Base-by-base conservation (phyloP, 495 filamentous ascomycete genomes). In the Hyaloscypha bicolor region DNA sequence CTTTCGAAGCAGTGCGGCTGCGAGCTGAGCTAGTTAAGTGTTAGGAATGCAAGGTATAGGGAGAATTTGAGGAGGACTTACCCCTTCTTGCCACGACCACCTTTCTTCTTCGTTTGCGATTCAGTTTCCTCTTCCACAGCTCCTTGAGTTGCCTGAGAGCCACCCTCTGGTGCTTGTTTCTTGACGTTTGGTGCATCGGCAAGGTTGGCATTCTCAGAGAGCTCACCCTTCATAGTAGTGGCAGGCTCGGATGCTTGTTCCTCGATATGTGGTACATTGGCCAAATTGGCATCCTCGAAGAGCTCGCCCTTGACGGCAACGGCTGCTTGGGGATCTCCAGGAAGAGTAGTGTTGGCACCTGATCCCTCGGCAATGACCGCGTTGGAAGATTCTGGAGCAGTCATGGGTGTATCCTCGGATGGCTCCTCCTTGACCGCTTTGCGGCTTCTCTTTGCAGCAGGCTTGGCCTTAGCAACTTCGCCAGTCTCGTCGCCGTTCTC, bases 91-190 rank as follows among this genome's bases (percentile, higher is more conserved):
- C 29, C 35, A 55, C 59, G 39, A 12, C 31, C 31, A 51, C 58
- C 65, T 30, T 63, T 68, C 60, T 68, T 63, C 63, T 66, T 66
- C 6, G 56, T 39, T 37, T 64, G 30, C 8, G 52, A 19, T 19
- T 55, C 48, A 9, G 25, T 66, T 22, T 53, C 33, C 29, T 60
- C 25, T 11, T 30, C 64, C n/a, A 25, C 16, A 11, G 35, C 56
- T 21, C 32, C 53, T 14, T 65, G 32, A 37, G 60, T 57, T n/a
- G 35, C 11, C 42, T 60, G 55, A 19, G 12, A 29, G 37, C 19
- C 62, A 55, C 3, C 39, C 19, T 51, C 56, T 37, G 6, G 35
- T 37, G 35, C 35, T 3, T 37, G 35, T 3, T 37, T 6, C 35
- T 37, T 37, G 35, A 12, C 6, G 35, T 37, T 37, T 37, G 35